phyloP scores from a whole-genome alignment of 169 alveolate species.

The Plasmodium reichenowi region DNA sequence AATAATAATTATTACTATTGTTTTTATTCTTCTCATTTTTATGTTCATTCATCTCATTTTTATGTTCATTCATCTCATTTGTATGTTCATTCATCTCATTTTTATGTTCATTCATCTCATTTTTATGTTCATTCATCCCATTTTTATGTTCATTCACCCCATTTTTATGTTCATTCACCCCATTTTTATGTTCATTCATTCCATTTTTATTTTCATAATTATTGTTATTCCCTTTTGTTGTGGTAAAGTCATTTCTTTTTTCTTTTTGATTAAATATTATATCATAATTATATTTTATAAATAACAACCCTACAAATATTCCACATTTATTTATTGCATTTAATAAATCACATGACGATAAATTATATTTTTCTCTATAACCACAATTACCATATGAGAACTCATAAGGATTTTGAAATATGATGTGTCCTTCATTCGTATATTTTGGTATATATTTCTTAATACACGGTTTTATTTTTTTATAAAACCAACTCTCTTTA shows the following conservation, averaged over 20 bases:
- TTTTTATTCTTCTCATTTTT: too few species aligned
- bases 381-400: conserved; percentile 65
- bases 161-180: too few species aligned
- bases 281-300: conserved; percentile 56
- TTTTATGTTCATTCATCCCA: too few species aligned
- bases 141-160: too few species aligned
- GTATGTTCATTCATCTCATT: too few species aligned
- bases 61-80: too few species aligned
- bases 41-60: too few species aligned
- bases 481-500: conserved; percentile 40
- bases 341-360: conserved; percentile 23
- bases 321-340: conserved; percentile 72
- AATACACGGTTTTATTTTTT: conserved; percentile 40
- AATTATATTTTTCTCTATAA: conserved; percentile 50
- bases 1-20: too few species aligned
- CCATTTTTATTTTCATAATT: too few species aligned
- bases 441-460: conserved; percentile 45
- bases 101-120: too few species aligned
- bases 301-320: conserved; percentile 50
- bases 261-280: not conserved
- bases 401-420: conserved; percentile 30
- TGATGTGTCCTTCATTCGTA: conserved; percentile 1
- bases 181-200: too few species aligned
- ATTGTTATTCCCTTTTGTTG: too few species aligned
- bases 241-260: not conserved